Evolutionary conservation across 139 green algal species (phyloP).

Genomic region (Trebouxia sp.): DNA sequence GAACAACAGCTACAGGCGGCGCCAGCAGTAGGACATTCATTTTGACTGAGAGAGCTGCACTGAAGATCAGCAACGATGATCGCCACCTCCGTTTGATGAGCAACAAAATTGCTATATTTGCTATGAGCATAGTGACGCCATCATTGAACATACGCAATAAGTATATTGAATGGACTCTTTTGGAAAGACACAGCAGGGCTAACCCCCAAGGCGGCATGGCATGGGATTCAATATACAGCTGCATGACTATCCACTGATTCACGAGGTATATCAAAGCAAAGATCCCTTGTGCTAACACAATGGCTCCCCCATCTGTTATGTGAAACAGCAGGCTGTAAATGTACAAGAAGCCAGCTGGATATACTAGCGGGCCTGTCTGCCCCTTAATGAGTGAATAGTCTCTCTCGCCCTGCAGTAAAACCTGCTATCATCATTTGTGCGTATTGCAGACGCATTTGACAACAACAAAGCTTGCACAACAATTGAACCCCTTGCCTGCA

Average conservation of each 20-base stretch:
- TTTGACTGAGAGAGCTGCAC: slow-evolving; percentile 79
- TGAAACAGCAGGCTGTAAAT: slow-evolving; percentile 62
- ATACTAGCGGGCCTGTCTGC: slow-evolving; percentile 83
- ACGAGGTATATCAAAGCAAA: slow-evolving; percentile 75
- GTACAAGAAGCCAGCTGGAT: slow-evolving; percentile 86
- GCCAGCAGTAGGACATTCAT: slow-evolving; percentile 89
- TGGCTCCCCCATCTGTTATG: slow-evolving; percentile 58
- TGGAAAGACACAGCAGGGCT: slow-evolving; percentile 73
- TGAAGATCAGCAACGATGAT: slow-evolving; percentile 51
- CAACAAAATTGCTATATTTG: slow-evolving; percentile 50
- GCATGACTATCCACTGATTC: slow-evolving; percentile 61
- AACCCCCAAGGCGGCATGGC: slow-evolving; percentile 73
- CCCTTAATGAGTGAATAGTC: slow-evolving; percentile 78
- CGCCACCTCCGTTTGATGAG: slow-evolving; percentile 37
- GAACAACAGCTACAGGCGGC: slow-evolving; percentile 65
- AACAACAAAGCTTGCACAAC: too few species aligned
- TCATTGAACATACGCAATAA: slow-evolving; percentile 91
- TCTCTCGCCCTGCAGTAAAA: slow-evolving; percentile 75
- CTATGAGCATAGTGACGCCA: slow-evolving; percentile 70
- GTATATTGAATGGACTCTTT: slow-evolving; percentile 85
- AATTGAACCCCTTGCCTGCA: slow-evolving; percentile 29
- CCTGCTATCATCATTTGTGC: too few species aligned
- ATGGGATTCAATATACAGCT: slow-evolving; percentile 43
- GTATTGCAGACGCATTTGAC: neutral
- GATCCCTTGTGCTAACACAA: slow-evolving; percentile 40